Evolutionary conservation across 2,329 filamentous ascomycete species (phyloP), one percentile per base, ranked within the genome.

Genomic region (Beauveria australis): DNA sequence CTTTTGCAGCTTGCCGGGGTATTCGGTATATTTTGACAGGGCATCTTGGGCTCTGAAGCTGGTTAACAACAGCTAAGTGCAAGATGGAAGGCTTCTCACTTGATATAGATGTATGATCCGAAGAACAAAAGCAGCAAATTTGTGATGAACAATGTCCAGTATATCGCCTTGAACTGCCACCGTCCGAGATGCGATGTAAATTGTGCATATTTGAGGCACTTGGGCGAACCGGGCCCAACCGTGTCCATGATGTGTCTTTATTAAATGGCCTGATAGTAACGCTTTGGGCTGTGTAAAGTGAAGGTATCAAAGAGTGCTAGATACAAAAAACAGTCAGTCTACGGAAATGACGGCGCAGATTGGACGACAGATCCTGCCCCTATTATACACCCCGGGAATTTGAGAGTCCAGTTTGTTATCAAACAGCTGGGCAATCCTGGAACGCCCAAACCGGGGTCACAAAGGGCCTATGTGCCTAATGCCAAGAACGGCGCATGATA

Each of bases 81-180:
- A n/a, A 40, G 1, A n/a, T 4, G 14, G n/a, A 16, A 4, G 12
- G 12, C 7, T 26, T 8, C 73, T 53, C 67, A 78, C 76, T 68
- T 71, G 43, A 67, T 76, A 52, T 75, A 78, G 12, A 70, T 67
- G 67, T 73, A 76, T 1, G 79, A 78, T 9, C 75, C 73, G 14
- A 76, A 61, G 56, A 78, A 80, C 28, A 81, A 71, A 18, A 81
- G 67, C 9, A 76, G 53, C 0, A 81, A 64, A 57, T 80, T 79
- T 19, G 72, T 66, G 26, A 74, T 64, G 64, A 81, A 81, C 54
- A 81, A 62, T 12, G 67, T 64, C 78, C 78, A 81, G 69, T 79
- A 81, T 26, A 80, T 69, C 14, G 74, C 65, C 63, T 77, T 76
- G 62, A 79, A 79, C 64, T 80, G 71, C 66, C 70, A 68, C 56